Base-by-base conservation (phyloP, 1,284 basidiomycete genomes). In the Hypsizygus ulmarius region DNA sequence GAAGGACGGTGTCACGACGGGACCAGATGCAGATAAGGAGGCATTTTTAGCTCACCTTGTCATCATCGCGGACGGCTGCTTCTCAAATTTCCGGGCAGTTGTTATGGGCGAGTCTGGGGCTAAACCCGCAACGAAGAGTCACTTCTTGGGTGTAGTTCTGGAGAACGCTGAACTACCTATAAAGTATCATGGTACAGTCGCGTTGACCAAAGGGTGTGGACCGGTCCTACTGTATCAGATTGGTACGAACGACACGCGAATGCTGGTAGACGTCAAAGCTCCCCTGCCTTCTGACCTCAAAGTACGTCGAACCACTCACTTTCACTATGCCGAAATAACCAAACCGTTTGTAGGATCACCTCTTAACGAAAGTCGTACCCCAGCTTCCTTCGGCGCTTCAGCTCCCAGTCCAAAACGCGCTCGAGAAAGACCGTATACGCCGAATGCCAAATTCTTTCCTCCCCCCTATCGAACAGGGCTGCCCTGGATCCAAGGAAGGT, bases 371-470 rank as follows among this genome's bases (percentile, higher is more conserved):
- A 48, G 80, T 95, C 57, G 68, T 89, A 29, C 92, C 93, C 1
- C 81, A 89, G 64, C 83, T 97, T 21, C 94, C 94, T 1, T 53
- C 78, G 0, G 65, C 78, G 1, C 73, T 95, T 8, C 88, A 87
- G 37, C 57, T 70, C 1, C 70, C 89, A 27, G 74, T 92, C 27
- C 71, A 73, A 48, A 68, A 64, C 21, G 86, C 90, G 0, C 70
- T 95, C 25, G 72, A 79, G 25, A 79, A 77, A 29, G 83, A 90
- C 61, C 81, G 91, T 18, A 71, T 96, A 18, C 81, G 93, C 9
- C 83, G 86, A 14, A 98, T 99, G 96, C 95, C 97, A 39, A 99
- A 98, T 69, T 90, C 90, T 0, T 97, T 93, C 76, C 78, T 99
- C 2, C 93, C 95, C 0, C 75, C 95, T 0, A 77, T 85, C 12